Conservation (phyloP, 208 protist genomes). For the Trypanosoma platydactyli region DNA sequence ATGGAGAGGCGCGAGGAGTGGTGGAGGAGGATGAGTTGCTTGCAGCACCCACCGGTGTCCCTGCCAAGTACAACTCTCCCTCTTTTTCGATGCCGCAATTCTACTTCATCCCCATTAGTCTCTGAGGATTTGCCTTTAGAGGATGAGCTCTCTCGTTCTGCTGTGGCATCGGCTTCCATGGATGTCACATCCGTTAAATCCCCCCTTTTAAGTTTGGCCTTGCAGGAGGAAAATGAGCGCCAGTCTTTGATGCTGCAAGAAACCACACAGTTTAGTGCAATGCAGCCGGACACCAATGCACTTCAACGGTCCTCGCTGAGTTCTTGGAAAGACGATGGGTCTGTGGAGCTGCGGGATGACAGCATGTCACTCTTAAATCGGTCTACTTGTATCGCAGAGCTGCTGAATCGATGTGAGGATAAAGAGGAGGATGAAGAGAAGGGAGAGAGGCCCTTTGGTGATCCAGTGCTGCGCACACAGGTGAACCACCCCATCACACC, state of each 20-base stretch:
- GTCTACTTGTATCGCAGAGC: neutral
- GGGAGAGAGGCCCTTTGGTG: no score
- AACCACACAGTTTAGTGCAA: slow-evolving; percentile 1
- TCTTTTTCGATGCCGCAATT: neutral
- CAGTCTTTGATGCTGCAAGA: slow-evolving; percentile 10
- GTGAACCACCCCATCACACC: no score
- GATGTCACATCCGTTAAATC: no score
- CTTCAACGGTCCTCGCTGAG: neutral
- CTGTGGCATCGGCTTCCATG: neutral
- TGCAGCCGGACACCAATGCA: neutral
- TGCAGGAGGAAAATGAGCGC: slow-evolving; percentile 5
- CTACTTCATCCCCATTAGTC: no score
- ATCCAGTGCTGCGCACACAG: no score
- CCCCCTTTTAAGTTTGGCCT: neutral
- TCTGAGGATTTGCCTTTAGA: no score
- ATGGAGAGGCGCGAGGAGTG: neutral
- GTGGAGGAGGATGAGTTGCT: neutral
- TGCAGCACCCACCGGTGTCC: neutral
- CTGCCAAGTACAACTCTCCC: neutral
- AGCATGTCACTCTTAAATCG: neutral
- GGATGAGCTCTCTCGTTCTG: neutral
- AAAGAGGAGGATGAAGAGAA: neutral
- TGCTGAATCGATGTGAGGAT: neutral
- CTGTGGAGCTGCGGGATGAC: neutral
- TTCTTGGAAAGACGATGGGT: neutral